These are phyloP conservation scores for Thielaviopsis musarum DNA, from an alignment of 2,329 filamentous ascomycete species.

Conservation along the genomic window DNA sequence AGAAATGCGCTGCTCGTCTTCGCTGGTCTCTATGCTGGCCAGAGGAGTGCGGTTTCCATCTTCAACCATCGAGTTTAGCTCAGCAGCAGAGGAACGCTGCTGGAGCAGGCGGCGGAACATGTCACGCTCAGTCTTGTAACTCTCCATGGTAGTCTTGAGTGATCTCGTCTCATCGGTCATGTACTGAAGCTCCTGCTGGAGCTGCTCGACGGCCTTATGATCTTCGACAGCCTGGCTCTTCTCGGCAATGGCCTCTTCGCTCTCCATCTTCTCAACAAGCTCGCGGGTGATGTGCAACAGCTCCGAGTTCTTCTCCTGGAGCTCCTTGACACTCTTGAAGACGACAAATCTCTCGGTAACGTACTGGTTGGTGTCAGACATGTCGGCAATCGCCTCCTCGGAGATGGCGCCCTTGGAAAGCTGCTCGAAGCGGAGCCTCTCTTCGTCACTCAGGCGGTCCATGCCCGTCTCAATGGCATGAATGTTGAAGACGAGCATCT, in stretches of 20 bases:
- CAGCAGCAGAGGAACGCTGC: slow-evolving; percentile 43
- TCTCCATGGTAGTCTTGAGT: slow-evolving; percentile 70
- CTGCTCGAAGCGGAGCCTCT: slow-evolving; percentile 59
- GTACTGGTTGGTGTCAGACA: slow-evolving; percentile 72
- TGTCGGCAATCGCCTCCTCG: slow-evolving; percentile 52
- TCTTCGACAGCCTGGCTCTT: slow-evolving; percentile 46
- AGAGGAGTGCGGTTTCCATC: slow-evolving; percentile 46
- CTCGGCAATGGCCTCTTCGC: slow-evolving; percentile 60
- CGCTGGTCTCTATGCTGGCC: slow-evolving; percentile 40
- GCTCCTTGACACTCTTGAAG: slow-evolving; percentile 69
- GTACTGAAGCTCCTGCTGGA: slow-evolving; percentile 56
- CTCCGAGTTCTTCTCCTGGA: slow-evolving; percentile 78
- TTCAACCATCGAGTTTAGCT: slow-evolving; percentile 53
- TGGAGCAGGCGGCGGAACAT: slow-evolving; percentile 94
- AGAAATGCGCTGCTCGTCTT: slow-evolving; percentile 41
- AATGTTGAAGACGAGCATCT: slow-evolving; percentile 75
- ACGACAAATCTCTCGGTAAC: slow-evolving; percentile 81
- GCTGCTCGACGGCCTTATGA: slow-evolving; percentile 53
- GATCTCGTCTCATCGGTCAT: slow-evolving; percentile 72
- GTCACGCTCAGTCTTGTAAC: slow-evolving; percentile 87
- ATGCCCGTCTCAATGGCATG: slow-evolving; percentile 67
- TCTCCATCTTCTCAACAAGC: slow-evolving; percentile 78
- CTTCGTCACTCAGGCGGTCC: slow-evolving; percentile 51
- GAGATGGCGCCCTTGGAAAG: slow-evolving; percentile 60
- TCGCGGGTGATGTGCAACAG: slow-evolving; percentile 69